Percentiles rank a stretch among this genome's conserved stretches.
Conservation (phyloP, 2,329 filamentous ascomycete species). For the Lecanicillium sp. region DNA sequence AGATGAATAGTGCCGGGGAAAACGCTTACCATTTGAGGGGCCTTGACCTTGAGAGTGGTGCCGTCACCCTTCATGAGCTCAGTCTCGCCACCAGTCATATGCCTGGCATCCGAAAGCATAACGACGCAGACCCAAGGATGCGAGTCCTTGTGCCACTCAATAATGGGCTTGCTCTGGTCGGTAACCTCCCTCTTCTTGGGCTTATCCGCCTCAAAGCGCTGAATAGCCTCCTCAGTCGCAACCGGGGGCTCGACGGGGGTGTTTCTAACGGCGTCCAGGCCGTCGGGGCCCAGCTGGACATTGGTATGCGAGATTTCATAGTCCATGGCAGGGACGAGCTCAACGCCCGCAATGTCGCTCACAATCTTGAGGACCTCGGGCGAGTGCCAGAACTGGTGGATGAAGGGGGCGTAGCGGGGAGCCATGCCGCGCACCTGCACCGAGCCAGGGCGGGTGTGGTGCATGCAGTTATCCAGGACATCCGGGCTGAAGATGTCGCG, state of each 20-base stretch:
- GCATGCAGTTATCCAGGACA: conserved; percentile 22
- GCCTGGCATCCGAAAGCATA: conserved; percentile 39
- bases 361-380: conserved; percentile 45
- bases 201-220: conserved; percentile 10
- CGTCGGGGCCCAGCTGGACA: conserved; percentile 24
- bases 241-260: conserved; percentile 19
- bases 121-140: conserved; percentile 44
- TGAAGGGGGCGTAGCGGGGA: conserved; percentile 22
- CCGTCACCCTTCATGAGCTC: conserved; percentile 18
- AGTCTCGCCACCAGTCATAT: conserved; percentile 36
- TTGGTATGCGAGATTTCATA: conserved; percentile 54
- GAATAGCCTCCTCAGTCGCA: conserved; percentile 14
- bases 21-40: conserved; percentile 15
- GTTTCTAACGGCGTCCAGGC: conserved; percentile 14
- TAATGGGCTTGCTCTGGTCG: conserved; percentile 13
- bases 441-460: conserved; percentile 18
- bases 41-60: conserved; percentile 16
- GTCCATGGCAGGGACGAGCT: conserved; percentile 47
- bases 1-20: neutral
- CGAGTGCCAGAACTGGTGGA: conserved; percentile 40
- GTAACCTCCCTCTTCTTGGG: conserved; percentile 10
- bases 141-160: conserved; percentile 42
- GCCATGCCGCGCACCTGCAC: conserved; percentile 21
- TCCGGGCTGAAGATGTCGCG: conserved; percentile 15
- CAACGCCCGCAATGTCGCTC: conserved; percentile 49